phyloP scores from a whole-genome alignment of 2,329 filamentous ascomycete genomes.

The Neoarthrinium moseri region DNA sequence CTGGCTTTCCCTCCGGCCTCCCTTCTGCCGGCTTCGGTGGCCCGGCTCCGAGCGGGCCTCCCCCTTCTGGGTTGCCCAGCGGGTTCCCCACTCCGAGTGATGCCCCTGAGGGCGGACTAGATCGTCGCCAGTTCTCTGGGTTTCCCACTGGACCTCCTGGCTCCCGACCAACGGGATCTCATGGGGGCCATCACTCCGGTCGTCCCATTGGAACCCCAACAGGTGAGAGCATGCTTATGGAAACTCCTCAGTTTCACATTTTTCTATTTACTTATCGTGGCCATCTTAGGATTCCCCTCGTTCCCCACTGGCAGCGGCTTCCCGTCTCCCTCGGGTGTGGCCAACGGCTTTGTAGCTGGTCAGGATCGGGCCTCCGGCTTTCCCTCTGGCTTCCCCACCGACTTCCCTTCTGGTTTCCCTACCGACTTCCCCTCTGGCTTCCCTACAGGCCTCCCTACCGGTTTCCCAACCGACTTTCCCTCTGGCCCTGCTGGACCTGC shows the following conservation, averaged over 20 bases:
- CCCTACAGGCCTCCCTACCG: not conserved
- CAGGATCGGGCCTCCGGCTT: not conserved
- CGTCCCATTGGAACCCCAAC: too few relatives aligned
- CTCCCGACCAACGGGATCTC: not conserved
- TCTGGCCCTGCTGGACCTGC: not conserved
- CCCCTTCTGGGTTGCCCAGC: constrained; percentile 2
- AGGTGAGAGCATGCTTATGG: too few relatives aligned
- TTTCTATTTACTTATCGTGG: not conserved
- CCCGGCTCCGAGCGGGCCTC: not conserved
- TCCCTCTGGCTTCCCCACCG: not conserved
- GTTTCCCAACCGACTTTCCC: not conserved
- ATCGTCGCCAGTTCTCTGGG: not conserved
- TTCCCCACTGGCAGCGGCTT: not conserved
- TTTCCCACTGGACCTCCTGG: not conserved
- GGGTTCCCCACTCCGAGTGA: constrained; percentile 2
- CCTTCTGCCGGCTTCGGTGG: constrained; percentile 1
- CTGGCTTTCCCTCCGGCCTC: not conserved
- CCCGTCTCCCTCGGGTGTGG: not conserved
- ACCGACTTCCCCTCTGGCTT: not conserved
- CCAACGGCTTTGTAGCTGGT: not conserved
- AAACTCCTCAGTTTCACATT: too few relatives aligned
- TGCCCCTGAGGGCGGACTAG: not conserved
- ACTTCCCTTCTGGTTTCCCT: not conserved
- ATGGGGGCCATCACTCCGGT: not conserved
- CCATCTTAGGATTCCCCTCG: not conserved